Evolutionary conservation across 2,329 filamentous ascomycete species (phyloP), one percentile per base, ranked within the genome.

Genomic region (Curvularia eragrostidis): DNA sequence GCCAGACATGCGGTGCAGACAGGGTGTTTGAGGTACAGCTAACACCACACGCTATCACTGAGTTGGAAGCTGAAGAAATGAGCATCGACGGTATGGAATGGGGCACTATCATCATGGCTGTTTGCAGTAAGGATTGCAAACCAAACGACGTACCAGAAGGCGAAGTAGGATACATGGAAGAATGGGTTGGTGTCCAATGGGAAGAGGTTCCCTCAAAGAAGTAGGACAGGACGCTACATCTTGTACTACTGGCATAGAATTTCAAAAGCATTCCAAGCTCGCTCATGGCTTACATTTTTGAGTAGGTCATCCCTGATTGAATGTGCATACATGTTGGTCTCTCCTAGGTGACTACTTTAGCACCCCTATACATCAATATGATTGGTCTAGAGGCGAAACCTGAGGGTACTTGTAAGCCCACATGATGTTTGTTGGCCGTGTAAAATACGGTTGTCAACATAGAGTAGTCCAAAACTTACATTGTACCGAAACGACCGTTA

Each of bases 171-270:
- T 98, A 96, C 78, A 71, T 93, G 18, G 95, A 98, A 81, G 95
- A 99, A 78, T 99, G 95, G 94, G 88, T 86, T n/a, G 95, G 94
- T 6, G 95, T 98, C 63, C 95, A 99, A 78, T 99, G 94, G 95
- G 95, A 99, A 78, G 93, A 97, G 77, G 70, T 81, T 41, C 73
- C 72, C 12, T 62, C 66, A 19, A 69, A 66, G 56, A 69, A 63
- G 49, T 66, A 62, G 43, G 15, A 32, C 15, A 6, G 2, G n/a
- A 39, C 10, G 23, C 39, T 49, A 13, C 34, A 8, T 26, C 10
- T 38, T 38, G 32, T n/a, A 10, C 12, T 44, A 10, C 13, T 12
- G n/a, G 15, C n/a, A 3, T 19, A 5, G 15, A 28, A n/a, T 28
- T 32, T 2, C n/a, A 12, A 28, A 30, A 46, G 24, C 24, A 10